These are phyloP conservation scores for Cladosporium oxysporum DNA, from an alignment of 2,329 filamentous ascomycete genomes.

Conservation along the genomic window DNA sequence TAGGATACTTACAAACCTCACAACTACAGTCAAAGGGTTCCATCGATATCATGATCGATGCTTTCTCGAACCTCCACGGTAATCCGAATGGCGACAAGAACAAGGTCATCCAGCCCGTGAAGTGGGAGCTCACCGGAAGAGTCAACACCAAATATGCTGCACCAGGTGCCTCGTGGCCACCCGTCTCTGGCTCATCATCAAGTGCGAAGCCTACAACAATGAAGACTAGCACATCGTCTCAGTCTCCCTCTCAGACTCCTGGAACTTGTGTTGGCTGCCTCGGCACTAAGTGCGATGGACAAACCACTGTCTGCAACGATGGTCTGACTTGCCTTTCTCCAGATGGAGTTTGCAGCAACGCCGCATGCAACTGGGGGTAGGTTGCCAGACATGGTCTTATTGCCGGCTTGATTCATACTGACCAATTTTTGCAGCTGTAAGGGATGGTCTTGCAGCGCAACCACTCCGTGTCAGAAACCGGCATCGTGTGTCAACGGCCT, in stretches of 20 bases:
- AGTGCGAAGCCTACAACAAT: neutral
- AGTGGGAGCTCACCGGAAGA: constrained; percentile 3
- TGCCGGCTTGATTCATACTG: neutral
- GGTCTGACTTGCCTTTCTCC: constrained; percentile 2
- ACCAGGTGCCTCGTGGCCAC: neutral
- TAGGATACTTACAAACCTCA: neutral
- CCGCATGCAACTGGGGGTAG: constrained; percentile 2
- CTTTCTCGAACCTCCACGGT: constrained; percentile 1
- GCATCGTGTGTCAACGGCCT: neutral
- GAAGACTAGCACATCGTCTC: neutral
- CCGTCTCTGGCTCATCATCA: neutral
- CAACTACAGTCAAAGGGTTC: neutral
- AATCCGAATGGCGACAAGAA: constrained; percentile 2
- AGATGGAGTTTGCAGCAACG: constrained; percentile 1
- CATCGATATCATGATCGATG: constrained; percentile 7
- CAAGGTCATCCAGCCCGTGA: neutral
- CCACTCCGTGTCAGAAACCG: neutral
- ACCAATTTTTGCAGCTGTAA: neutral
- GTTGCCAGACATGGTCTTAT: neutral
- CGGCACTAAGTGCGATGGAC: neutral
- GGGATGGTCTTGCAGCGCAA: neutral
- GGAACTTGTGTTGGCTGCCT: neutral
- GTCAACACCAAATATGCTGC: constrained; percentile 7
- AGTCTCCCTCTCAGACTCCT: neutral
- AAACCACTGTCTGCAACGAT: neutral